These are phyloP conservation scores for Xylaria hypoxylon DNA, from an alignment of 2,329 filamentous ascomycete genomes.

Conservation along the genomic window DNA sequence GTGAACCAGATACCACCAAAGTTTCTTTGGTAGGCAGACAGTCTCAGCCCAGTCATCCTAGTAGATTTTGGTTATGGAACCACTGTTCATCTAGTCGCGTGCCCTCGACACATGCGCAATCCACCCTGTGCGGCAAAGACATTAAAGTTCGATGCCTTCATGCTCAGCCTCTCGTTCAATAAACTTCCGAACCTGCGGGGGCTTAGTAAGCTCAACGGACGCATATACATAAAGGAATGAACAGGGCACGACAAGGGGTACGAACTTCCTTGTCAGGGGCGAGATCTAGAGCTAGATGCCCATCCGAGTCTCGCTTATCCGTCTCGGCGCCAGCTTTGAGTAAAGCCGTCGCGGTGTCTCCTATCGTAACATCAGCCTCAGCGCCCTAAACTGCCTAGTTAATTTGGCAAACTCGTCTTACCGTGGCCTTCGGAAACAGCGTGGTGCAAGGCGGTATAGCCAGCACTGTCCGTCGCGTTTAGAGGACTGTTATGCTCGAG, in stretches of 20 bases:
- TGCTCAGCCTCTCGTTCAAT: conserved; percentile 82
- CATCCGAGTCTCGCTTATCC: conserved; percentile 79
- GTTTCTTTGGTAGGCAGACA: conserved; percentile 29
- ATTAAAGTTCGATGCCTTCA: conserved; percentile 77
- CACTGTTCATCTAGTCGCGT: conserved; percentile 28
- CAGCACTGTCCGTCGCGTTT: conserved; percentile 83
- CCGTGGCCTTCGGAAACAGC: conserved; percentile 80
- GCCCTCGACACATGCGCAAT: conserved; percentile 13
- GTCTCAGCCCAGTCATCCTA: conserved; percentile 20
- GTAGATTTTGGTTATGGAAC: conserved; percentile 34
- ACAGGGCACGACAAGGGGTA: conserved; percentile 32
- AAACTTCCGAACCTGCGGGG: conserved; percentile 74
- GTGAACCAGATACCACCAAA: conserved; percentile 53
- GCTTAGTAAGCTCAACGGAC: conserved; percentile 31
- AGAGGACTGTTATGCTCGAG: conserved; percentile 82
- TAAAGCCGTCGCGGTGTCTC: conserved; percentile 84
- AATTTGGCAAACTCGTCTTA: conserved; percentile 51
- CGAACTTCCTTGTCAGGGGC: conserved; percentile 86
- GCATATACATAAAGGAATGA: conserved; percentile 21
- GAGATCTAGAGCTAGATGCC: conserved; percentile 78
- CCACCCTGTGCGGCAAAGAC: neutral
- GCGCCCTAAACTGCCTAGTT: neutral
- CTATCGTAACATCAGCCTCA: conserved; percentile 50
- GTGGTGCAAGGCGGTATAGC: conserved; percentile 91
- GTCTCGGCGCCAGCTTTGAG: conserved; percentile 87